A percentile compares a stretch with the other conserved stretches of the same genome.
Conservation (phyloP, 2,329 filamentous ascomycete genomes). For the Teratosphaeriaceae sp. region DNA sequence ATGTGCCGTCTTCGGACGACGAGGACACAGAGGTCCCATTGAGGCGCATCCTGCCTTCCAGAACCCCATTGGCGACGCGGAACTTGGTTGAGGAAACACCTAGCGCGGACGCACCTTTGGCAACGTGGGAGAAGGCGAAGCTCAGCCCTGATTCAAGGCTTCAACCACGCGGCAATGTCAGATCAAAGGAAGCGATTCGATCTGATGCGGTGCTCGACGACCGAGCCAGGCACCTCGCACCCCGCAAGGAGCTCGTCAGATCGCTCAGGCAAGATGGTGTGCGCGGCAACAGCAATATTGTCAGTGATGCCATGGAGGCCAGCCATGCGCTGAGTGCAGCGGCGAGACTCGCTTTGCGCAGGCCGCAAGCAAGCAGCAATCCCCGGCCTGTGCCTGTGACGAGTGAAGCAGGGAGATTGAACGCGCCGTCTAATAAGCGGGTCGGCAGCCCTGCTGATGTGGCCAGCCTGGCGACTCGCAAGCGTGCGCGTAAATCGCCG, state of each 20-base stretch:
- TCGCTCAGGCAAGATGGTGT: neutral
- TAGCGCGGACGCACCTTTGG: constrained; percentile 9
- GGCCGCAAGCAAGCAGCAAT: constrained; percentile 4
- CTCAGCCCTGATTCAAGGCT: neutral
- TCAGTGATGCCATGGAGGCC: neutral
- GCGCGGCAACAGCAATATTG: neutral
- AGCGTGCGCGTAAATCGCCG: constrained; percentile 6
- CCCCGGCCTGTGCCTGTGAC: neutral
- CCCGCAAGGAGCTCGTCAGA: neutral
- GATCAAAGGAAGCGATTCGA: neutral
- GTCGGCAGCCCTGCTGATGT: constrained; percentile 1
- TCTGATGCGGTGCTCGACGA: neutral
- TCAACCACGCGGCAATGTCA: neutral
- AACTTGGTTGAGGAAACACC: constrained; percentile 12
- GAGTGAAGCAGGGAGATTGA: neutral
- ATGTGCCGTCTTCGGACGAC: constrained; percentile 36
- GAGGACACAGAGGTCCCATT: constrained; percentile 15
- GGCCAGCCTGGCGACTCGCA: neutral
- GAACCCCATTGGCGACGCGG: constrained; percentile 9
- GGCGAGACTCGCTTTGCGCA: constrained; percentile 18
- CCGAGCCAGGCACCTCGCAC: neutral
- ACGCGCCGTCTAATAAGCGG: constrained; percentile 4
- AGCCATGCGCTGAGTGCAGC: constrained; percentile 12
- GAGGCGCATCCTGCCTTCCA: constrained; percentile 13
- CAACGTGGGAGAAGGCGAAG: constrained; percentile 23